Base-by-base conservation (phyloP, 2,329 filamentous ascomycete species). In the Xenosphaeropsis pyriputrescens region DNA sequence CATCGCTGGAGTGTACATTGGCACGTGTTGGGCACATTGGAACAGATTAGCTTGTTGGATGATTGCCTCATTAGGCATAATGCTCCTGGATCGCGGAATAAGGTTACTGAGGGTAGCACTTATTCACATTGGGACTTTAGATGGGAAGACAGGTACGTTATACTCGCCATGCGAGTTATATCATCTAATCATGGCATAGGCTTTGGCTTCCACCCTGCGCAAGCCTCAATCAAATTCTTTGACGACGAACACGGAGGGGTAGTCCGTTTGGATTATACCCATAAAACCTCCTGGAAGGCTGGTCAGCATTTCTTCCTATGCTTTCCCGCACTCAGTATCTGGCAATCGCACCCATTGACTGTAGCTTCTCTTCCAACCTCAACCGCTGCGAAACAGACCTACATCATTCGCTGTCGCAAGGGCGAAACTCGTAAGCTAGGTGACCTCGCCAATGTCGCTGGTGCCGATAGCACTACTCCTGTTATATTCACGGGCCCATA, bases 241-340 rank as follows among this genome's bases (percentile, higher is more conserved):
- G 57, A 62, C 1, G 72, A 77, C 38, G 50, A 58, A 1, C 63
- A 68, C n/a, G 76, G 74, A 5, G 68, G 75, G 41, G 65, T 84
- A 1, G 59, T 85, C 2, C 66, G 79, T 1, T 57, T 86, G 4
- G 77, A 85, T 38, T 74, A 84, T 41, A 57, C 68, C 1, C 73
- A 80, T 44, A 57, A 85, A 78, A 40, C 84, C 75, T 4, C 69
- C 1, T 51, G 48, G 50, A 31, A 70, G 17, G 78, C 82, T 13
- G 83, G 83, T 34, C 80, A 84, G 67, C 86, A 86, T 62, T 85
- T 88, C 52, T 85, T 85, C 62, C 65, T 88, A 48, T 86, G 79
- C 65, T 86, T 82, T 54, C 82, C 82, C 2, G 79, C 82, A 44
- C 75, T 88, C n/a, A 85, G 81, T 2, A 66, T 88, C 36, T 88